Conservation (phyloP, 2,329 filamentous ascomycete species). For the Aspergillus carbonarius region DNA sequence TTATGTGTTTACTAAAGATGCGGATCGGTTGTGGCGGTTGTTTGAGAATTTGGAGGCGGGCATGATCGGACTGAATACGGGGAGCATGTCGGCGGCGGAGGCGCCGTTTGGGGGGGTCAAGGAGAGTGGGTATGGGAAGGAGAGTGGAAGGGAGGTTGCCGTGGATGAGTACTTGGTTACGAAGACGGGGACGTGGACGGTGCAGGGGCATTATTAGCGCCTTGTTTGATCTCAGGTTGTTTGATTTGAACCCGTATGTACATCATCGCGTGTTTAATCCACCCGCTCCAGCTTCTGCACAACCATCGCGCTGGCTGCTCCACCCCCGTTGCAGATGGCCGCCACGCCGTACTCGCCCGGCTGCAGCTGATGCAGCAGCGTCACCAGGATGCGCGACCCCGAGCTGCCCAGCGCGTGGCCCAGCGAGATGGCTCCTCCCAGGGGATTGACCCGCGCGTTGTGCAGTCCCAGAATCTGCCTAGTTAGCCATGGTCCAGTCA, state of each 20-base stretch:
- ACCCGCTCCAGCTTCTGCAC: slow-evolving; percentile 73
- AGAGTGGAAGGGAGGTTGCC: slow-evolving; percentile 65
- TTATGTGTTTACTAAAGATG: slow-evolving; percentile 68
- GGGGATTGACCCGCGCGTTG: slow-evolving; percentile 76
- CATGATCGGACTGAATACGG: slow-evolving; percentile 67
- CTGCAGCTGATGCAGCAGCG: slow-evolving; percentile 85
- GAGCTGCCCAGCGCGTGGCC: slow-evolving; percentile 93
- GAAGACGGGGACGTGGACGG: slow-evolving; percentile 64
- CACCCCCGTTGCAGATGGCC: slow-evolving; percentile 95
- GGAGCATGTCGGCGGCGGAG: slow-evolving; percentile 65
- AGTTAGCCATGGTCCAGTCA: slow-evolving; percentile 13
- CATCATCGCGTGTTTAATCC: slow-evolving; percentile 26
- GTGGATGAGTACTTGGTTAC: slow-evolving; percentile 62
- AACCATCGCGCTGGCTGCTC: slow-evolving; percentile 85
- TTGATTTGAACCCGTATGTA: not conserved
- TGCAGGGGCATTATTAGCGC: slow-evolving; percentile 56
- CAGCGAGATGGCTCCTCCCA: slow-evolving; percentile 87
- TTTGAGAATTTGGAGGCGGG: slow-evolving; percentile 67
- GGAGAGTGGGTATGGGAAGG: slow-evolving; percentile 67
- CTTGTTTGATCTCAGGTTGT: too few relatives aligned
- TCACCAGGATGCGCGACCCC: slow-evolving; percentile 85
- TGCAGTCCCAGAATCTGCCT: slow-evolving; percentile 74
- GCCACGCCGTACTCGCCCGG: slow-evolving; percentile 92
- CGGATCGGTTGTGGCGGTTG: slow-evolving; percentile 65
- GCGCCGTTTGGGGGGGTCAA: slow-evolving; percentile 68